Evolutionary conservation across 805 yeast genomes (phyloP).

Genomic region (Metschnikowia kunwiensis): DNA sequence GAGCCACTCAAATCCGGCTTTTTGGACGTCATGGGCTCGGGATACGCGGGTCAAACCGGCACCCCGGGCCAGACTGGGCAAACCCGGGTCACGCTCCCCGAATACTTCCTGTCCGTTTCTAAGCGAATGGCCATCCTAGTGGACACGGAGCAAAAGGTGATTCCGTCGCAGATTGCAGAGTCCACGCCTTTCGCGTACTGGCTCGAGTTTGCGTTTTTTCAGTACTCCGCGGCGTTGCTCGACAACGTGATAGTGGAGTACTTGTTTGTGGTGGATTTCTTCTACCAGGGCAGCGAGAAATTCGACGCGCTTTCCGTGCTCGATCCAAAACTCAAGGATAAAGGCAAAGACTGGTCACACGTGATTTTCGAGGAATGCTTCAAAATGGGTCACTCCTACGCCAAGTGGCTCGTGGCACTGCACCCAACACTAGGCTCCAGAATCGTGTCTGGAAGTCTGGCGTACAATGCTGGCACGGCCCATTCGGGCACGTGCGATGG

Average conservation of each 20-base stretch:
- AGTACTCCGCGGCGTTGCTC: constrained; percentile 66
- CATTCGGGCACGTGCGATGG: constrained; percentile 61
- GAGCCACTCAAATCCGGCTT: constrained; percentile 13
- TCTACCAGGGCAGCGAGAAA: constrained; percentile 45
- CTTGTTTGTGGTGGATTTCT: constrained; percentile 68
- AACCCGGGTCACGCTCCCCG: constrained; percentile 36
- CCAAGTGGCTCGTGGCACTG: constrained; percentile 40
- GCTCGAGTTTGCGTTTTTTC: constrained; percentile 71
- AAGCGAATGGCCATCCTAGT: constrained; percentile 56
- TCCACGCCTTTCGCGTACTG: constrained; percentile 61
- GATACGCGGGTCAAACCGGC: not conserved
- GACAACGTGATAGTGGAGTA: constrained; percentile 81
- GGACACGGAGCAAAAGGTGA: constrained; percentile 21
- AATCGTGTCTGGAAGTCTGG: constrained; percentile 14
- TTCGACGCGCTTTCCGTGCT: constrained; percentile 23
- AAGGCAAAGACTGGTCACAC: constrained; percentile 30
- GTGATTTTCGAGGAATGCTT: constrained; percentile 38
- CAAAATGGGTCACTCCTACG: constrained; percentile 45
- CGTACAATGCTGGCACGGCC: constrained; percentile 1
- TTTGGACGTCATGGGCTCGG: constrained; percentile 12
- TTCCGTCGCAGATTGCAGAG: constrained; percentile 85
- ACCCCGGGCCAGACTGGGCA: constrained; percentile 1
- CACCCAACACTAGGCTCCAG: constrained; percentile 31
- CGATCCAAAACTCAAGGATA: constrained; percentile 9
- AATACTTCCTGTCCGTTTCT: constrained; percentile 52